Percentiles rank a stretch among this genome's conserved stretches.
phyloP scores from a whole-genome alignment of 306 rosid species.

The Arachis stenosperma region DNA sequence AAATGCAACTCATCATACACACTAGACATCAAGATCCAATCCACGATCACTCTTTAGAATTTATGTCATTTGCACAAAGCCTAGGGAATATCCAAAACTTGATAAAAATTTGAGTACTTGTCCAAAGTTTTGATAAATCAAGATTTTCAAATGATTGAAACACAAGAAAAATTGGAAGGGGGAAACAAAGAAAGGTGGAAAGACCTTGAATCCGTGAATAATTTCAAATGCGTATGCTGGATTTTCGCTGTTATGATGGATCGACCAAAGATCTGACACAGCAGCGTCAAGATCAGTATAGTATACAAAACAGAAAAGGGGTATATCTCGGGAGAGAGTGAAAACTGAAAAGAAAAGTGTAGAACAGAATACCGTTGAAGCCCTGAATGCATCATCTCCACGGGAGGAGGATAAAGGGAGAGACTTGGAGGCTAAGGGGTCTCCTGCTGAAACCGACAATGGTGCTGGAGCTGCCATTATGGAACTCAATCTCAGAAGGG shows the following conservation, averaged over 20 bases:
- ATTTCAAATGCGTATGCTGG: constrained; percentile 54
- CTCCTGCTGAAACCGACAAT: constrained; percentile 48
- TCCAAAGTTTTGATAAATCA: not conserved
- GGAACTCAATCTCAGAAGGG: constrained; percentile 19
- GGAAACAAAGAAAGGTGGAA: constrained; percentile 21
- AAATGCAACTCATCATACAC: constrained; percentile 9
- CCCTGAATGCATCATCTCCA: constrained; percentile 25
- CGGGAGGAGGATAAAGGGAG: constrained; percentile 28
- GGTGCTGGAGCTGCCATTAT: constrained; percentile 68
- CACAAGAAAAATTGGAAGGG: not conserved
- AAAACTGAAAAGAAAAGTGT: not conserved
- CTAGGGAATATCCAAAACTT: not conserved
- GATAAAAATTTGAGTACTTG: not conserved
- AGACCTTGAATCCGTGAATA: constrained; percentile 48
- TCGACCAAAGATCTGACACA: constrained; percentile 59
- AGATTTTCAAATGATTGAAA: not conserved
- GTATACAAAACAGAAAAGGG: constrained; percentile 23
- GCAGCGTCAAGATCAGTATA: not conserved
- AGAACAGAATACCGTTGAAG: constrained; percentile 43
- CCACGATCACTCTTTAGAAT: not conserved
- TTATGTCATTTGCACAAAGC: no score
- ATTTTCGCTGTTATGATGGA: constrained; percentile 43
- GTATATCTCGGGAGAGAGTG: not conserved
- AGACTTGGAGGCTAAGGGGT: constrained; percentile 36
- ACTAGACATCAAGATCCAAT: constrained; percentile 11